These are phyloP conservation scores for Ceratocystis variospora DNA, from an alignment of 2,329 filamentous ascomycete genomes.

Conservation along the genomic window DNA sequence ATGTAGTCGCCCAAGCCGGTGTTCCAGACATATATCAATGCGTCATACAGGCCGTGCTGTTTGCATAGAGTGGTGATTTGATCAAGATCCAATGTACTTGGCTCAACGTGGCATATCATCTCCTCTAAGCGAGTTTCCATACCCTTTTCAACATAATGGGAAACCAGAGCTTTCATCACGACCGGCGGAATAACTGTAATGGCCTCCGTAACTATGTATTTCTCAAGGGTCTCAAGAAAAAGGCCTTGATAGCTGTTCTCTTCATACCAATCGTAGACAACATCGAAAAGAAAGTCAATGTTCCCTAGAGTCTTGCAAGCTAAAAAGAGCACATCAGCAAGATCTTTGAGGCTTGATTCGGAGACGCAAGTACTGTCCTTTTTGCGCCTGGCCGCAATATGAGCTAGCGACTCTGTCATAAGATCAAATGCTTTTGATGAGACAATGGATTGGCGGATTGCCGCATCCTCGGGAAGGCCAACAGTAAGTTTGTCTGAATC, in stretches of 20 bases:
- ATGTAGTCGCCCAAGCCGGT: constrained; percentile 79
- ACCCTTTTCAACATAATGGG: constrained; percentile 62
- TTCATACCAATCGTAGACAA: constrained; percentile 82
- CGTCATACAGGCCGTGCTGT: constrained; percentile 83
- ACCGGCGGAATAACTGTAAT: constrained; percentile 65
- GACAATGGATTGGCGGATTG: constrained; percentile 64
- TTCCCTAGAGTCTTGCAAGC: constrained; percentile 69
- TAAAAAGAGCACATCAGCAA: constrained; percentile 70
- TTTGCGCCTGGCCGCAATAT: constrained; percentile 29
- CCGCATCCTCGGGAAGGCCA: constrained; percentile 73
- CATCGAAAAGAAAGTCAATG: constrained; percentile 74
- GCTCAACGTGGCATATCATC: constrained; percentile 86
- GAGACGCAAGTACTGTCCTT: constrained; percentile 8
- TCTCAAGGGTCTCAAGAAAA: constrained; percentile 79
- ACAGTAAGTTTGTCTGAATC: constrained; percentile 89
- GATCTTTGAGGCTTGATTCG: constrained; percentile 31
- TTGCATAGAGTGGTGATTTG: constrained; percentile 85
- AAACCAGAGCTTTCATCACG: constrained; percentile 74
- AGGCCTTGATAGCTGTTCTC: constrained; percentile 39
- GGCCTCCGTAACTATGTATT: constrained; percentile 67
- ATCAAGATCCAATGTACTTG: constrained; percentile 81
- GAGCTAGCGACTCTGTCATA: constrained; percentile 80
- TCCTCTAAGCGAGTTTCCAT: constrained; percentile 74
- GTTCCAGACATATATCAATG: constrained; percentile 94
- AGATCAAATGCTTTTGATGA: constrained; percentile 83